Percentiles rank a stretch among this genome's conserved stretches.
Conservation (phyloP, 1,139 yeast genomes). For the Pichia sp. region DNA sequence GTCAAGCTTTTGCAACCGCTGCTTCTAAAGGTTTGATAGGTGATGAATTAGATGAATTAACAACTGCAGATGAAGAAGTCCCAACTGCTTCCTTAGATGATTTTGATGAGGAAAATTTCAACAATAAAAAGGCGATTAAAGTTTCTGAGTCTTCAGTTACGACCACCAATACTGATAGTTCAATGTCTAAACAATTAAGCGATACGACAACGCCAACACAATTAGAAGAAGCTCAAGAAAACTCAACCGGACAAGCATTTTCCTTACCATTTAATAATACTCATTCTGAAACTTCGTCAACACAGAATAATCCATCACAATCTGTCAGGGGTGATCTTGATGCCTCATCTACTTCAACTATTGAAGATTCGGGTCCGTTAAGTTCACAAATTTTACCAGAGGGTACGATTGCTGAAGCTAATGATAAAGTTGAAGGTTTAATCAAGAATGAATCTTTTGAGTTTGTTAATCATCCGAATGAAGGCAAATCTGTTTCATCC, state of each 20-base stretch:
- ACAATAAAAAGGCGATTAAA: conserved; percentile 7
- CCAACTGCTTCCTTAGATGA: conserved; percentile 31
- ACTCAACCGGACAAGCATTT: conserved; percentile 19
- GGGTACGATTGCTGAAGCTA: conserved; percentile 17
- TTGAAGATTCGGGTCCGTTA: conserved; percentile 25
- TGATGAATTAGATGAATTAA: conserved; percentile 15
- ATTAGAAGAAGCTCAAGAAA: not conserved
- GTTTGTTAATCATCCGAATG: conserved; percentile 41
- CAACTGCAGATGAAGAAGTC: conserved; percentile 20
- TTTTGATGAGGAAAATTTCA: conserved; percentile 27
- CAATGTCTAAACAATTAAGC: conserved; percentile 6
- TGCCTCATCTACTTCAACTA: conserved; percentile 40
- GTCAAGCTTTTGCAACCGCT: conserved; percentile 26
- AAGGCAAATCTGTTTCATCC: not conserved
- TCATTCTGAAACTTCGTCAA: conserved; percentile 82
- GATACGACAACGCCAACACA: conserved; percentile 4
- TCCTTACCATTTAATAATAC: conserved; percentile 54
- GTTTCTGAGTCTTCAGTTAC: not conserved
- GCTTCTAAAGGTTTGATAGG: conserved; percentile 26
- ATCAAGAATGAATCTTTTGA: conserved; percentile 42
- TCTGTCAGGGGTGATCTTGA: conserved; percentile 80
- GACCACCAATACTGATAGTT: not conserved
- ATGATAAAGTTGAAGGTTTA: conserved; percentile 5
- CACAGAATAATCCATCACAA: conserved; percentile 85
- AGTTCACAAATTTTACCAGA: conserved; percentile 28